These are phyloP conservation scores for Rhizoclosmatium globosum DNA, from an alignment of 192 early-diverging fungal species.

Conservation along the genomic window DNA sequence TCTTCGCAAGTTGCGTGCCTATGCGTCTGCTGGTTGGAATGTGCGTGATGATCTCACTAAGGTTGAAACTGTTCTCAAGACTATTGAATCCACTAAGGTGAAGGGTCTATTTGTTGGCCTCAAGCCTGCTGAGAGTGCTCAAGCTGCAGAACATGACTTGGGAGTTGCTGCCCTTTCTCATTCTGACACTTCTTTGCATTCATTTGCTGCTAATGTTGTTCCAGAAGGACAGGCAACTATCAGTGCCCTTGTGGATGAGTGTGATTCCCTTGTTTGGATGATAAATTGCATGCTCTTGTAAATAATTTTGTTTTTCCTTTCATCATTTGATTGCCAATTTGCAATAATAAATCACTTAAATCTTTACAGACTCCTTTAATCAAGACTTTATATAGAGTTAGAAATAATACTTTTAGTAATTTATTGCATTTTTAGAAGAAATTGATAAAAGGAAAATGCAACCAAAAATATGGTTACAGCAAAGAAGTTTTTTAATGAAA, in stretches of 20 bases:
- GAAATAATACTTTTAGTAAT: too few species aligned
- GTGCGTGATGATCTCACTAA: constrained; percentile 8
- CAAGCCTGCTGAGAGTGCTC: not conserved
- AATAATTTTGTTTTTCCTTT: too few species aligned
- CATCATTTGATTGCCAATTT: too few species aligned
- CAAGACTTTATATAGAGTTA: too few species aligned
- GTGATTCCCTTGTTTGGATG: constrained; percentile 33
- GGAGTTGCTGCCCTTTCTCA: not conserved
- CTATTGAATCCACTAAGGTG: constrained; percentile 23
- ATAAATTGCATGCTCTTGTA: constrained; percentile 9
- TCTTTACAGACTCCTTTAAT: too few species aligned
- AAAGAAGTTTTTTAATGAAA: too few species aligned
- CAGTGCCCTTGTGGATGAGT: constrained; percentile 32
- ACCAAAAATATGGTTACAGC: too few species aligned
- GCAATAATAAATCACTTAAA: too few species aligned
- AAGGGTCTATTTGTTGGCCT: constrained; percentile 21
- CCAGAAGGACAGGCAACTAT: constrained; percentile 24
- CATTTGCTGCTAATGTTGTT: not conserved
- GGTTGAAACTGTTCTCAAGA: not conserved
- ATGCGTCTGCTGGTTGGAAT: constrained; percentile 15
- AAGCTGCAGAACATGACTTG: not conserved
- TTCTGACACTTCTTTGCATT: not conserved
- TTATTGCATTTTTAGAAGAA: too few species aligned
- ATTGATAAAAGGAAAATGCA: too few species aligned
- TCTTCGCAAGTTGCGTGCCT: constrained; percentile 29